Base-by-base conservation (phyloP, 2,329 filamentous ascomycete species). In the Grosmannia serpens region DNA sequence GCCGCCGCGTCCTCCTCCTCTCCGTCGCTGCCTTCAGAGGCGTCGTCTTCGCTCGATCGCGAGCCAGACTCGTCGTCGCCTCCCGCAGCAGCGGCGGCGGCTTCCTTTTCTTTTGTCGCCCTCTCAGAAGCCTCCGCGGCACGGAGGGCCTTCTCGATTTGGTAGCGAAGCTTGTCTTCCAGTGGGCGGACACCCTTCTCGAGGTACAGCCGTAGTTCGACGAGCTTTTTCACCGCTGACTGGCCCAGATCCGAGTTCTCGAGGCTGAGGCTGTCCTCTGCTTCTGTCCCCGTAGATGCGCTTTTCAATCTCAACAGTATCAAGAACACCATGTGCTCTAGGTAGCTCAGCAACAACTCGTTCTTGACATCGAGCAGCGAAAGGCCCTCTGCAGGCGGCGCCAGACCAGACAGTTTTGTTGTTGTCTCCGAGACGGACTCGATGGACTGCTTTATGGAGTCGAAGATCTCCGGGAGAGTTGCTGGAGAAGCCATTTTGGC, bases 321-420 rank as follows among this genome's bases (percentile, higher is more conserved):
- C 47, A 96, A 76, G 65, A 95, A 95, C 51, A 94, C 89, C 4
- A 97, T 83, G 67, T 96, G 95, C 67, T 99, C 92, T 0, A 99
- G 79, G 72, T 99, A 99, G 4, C 92, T 92, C 46, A 99, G 84
- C 22, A 99, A 84, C n/a, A 99, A 80, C 70, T 99, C 94, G 73
- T 95, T 97, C 75, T 99, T 99, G 63, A 89, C 85, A 69, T 97
- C 91, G 67, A 99, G 85, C 1, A 99, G 83, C 0, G 94, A 96
- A 60, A 99, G 94, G 68, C 94, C 92, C 66, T 96, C 85, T 63
- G 86, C 79, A 1, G 88, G 86, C n/a, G 88, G 83, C 54, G 87
- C 75, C 60, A 95, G 81, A 17, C 77, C 71, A n/a, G 78, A 70
- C 22, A 84, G 70, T 54, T 82, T 81, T 0, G 86, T 83, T 0